These are phyloP conservation scores for Tirmania nivea DNA, from an alignment of 495 filamentous ascomycete genomes.

Conservation along the genomic window DNA sequence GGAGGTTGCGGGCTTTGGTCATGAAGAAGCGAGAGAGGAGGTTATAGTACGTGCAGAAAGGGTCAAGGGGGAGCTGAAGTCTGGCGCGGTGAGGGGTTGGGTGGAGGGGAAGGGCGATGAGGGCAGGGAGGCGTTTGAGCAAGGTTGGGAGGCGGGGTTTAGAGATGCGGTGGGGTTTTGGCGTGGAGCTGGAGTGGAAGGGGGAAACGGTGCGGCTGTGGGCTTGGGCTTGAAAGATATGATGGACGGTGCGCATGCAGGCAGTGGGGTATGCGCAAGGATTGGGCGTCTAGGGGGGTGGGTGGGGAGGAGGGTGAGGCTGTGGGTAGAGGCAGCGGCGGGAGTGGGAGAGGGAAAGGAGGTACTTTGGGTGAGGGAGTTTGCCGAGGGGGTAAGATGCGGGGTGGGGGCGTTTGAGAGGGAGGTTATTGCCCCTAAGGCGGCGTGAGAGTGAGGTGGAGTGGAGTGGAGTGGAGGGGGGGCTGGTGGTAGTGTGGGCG, in stretches of 20 bases:
- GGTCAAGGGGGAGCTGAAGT: too few relatives aligned
- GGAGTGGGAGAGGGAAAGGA: neutral
- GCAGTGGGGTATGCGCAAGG: neutral
- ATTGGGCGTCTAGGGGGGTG: neutral
- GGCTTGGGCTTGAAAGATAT: neutral
- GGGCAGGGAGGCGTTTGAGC: neutral
- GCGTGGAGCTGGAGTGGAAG: neutral
- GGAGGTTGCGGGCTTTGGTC: too few relatives aligned
- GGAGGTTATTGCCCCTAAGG: too few relatives aligned
- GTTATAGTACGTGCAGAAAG: neutral
- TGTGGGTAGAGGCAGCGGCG: neutral
- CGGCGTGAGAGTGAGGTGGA: too few relatives aligned
- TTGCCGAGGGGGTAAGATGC: too few relatives aligned
- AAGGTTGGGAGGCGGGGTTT: neutral
- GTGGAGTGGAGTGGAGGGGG: too few relatives aligned
- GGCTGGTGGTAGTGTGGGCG: too few relatives aligned
- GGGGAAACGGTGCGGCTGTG: neutral
- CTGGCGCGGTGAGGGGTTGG: neutral
- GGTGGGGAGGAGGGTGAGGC: neutral
- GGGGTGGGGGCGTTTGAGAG: too few relatives aligned
- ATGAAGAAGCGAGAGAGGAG: neutral
- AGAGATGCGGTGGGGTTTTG: neutral
- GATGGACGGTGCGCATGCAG: neutral
- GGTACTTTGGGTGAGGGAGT: too few relatives aligned
- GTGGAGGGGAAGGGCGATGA: neutral